phyloP scores from a whole-genome alignment of 148 eudicot genomes.

The Agrostemma githago region DNA sequence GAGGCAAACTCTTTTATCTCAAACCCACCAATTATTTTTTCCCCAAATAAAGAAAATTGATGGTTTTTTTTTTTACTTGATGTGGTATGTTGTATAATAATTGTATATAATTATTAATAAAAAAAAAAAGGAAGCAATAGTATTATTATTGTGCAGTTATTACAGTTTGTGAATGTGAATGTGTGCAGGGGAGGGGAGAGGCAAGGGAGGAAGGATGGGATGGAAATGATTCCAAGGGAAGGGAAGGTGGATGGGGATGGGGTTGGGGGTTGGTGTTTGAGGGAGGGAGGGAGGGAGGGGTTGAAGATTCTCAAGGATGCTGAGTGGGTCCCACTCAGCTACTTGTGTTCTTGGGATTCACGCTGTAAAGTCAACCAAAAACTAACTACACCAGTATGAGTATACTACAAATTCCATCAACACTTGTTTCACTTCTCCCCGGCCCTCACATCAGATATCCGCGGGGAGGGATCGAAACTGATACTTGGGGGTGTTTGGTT shows the following conservation, averaged over 20 bases:
- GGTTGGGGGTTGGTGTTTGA: constrained; percentile 29
- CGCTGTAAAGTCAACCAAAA: constrained; percentile 57
- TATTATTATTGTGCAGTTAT: neutral
- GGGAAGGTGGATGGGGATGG: neutral
- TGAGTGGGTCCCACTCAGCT: constrained; percentile 23
- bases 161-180: neutral
- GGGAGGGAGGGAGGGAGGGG: constrained; percentile 9
- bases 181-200: neutral
- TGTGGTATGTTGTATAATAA: too few species aligned
- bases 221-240: constrained; percentile 27
- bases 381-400: neutral
- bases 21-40: constrained; percentile 23
- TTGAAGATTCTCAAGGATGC: constrained; percentile 29
- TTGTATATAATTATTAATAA: too few species aligned
- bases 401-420: too few species aligned
- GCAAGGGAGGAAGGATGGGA: constrained; percentile 19
- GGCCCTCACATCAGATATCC: too few species aligned
- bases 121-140: neutral
- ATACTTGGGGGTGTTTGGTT: too few species aligned
- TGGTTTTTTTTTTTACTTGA: neutral
- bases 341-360: constrained; percentile 45
- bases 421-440: too few species aligned
- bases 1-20: neutral
- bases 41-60: constrained; percentile 5
- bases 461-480: too few species aligned